These are phyloP conservation scores for Biscogniauxia mediterranea DNA, from an alignment of 2,329 filamentous ascomycete genomes.

Conservation along the genomic window DNA sequence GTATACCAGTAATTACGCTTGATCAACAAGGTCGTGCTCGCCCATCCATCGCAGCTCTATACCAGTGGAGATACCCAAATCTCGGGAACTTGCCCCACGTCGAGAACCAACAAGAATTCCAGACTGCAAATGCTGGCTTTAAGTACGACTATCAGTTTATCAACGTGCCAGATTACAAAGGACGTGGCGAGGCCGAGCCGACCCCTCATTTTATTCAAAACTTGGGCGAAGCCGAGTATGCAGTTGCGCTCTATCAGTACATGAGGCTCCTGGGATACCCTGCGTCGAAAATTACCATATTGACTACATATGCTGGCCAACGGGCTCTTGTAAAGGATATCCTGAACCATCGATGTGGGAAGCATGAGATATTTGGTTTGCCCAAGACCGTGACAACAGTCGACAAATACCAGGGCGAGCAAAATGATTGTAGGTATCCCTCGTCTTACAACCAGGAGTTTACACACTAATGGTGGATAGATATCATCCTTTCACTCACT, in stretches of 20 bases:
- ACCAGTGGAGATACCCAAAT: constrained; percentile 86
- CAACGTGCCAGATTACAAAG: constrained; percentile 91
- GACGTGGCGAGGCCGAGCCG: constrained; percentile 82
- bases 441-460: neutral
- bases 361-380: constrained; percentile 81
- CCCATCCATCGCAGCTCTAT: constrained; percentile 81
- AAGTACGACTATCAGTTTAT: constrained; percentile 96
- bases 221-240: constrained; percentile 93
- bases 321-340: constrained; percentile 86
- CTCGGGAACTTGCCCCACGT: constrained; percentile 79
- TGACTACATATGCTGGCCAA: constrained; percentile 93
- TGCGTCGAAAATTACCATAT: constrained; percentile 76
- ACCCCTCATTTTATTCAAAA: constrained; percentile 96
- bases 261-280: constrained; percentile 96
- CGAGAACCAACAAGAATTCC: constrained; percentile 66
- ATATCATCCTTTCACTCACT: constrained; percentile 90
- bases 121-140: constrained; percentile 85
- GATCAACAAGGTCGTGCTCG: constrained; percentile 93
- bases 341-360: constrained; percentile 76
- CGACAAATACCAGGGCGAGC: constrained; percentile 98
- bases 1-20: constrained; percentile 85
- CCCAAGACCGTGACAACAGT: constrained; percentile 91
- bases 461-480: constrained; percentile 42
- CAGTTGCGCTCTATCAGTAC: constrained; percentile 92
- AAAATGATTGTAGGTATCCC: constrained; percentile 84